Conservation (phyloP, 148 eudicot species). For the Polygonum maritimum region DNA sequence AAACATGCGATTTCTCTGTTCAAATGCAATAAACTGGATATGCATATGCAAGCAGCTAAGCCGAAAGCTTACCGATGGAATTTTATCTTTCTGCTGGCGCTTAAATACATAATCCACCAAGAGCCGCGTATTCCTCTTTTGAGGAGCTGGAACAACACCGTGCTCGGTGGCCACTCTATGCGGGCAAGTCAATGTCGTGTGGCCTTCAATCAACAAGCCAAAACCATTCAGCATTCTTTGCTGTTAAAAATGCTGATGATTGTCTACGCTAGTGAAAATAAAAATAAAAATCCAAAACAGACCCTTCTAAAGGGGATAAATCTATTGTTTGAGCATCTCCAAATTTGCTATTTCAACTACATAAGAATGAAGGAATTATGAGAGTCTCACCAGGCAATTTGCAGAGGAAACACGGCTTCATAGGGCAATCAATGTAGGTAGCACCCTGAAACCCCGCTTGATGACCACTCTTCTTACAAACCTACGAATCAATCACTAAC, state of each 20-base stretch:
- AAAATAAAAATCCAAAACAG: not conserved
- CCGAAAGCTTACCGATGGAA: constrained; percentile 48
- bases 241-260: not conserved
- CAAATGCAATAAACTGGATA: not conserved
- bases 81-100: constrained; percentile 61
- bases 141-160: constrained; percentile 76
- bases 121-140: constrained; percentile 38
- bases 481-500: constrained; percentile 28
- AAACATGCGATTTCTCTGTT: not conserved
- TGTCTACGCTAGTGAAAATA: not conserved
- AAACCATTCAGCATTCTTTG: constrained; percentile 7
- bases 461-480: constrained; percentile 82
- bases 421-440: constrained; percentile 94
- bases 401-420: constrained; percentile 97
- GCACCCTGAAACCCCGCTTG: constrained; percentile 96
- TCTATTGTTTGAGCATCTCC: not conserved
- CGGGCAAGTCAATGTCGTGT: constrained; percentile 85
- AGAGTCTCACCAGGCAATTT: constrained; percentile 79
- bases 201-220: constrained; percentile 49
- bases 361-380: not conserved
- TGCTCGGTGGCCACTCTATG: constrained; percentile 80
- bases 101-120: constrained; percentile 64
- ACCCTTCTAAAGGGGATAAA: not conserved
- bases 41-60: not conserved
- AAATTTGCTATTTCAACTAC: not conserved